Evolutionary conservation across 148 eudicot species (phyloP).

Genomic region (Rhododendron vialii): DNA sequence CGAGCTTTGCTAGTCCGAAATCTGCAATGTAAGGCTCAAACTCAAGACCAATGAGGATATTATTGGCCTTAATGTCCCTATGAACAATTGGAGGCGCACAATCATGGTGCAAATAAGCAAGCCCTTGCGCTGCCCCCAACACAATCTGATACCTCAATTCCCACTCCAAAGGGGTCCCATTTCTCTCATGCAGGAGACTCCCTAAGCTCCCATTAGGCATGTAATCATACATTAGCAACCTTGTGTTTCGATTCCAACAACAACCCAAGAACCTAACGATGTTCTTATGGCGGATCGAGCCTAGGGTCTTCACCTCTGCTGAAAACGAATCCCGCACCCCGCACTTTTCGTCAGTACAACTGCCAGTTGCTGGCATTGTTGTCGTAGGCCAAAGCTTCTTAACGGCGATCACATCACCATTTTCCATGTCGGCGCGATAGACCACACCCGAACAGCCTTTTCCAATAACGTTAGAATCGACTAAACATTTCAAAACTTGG

Average conservation of each 20-base stretch:
- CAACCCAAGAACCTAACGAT: constrained; percentile 81
- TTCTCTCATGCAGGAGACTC: constrained; percentile 66
- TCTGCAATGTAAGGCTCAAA: constrained; percentile 94
- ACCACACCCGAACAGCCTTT: constrained; percentile 90
- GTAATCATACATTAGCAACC: constrained; percentile 85
- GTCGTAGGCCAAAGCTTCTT: constrained; percentile 80
- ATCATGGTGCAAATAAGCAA: constrained; percentile 87
- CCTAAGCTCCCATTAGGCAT: constrained; percentile 97
- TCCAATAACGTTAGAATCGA: constrained; percentile 71
- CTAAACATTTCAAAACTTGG: constrained; percentile 60
- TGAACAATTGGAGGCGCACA: constrained; percentile 88
- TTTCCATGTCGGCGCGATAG: constrained; percentile 64
- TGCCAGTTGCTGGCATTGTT: constrained; percentile 16
- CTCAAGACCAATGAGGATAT: constrained; percentile 80
- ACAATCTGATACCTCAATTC: constrained; percentile 66
- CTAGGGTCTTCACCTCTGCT: constrained; percentile 77
- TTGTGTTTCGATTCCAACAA: constrained; percentile 72
- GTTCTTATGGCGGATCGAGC: constrained; percentile 80
- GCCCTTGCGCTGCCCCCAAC: constrained; percentile 76
- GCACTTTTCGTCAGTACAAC: constrained; percentile 28
- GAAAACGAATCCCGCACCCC: constrained; percentile 84
- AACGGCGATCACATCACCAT: constrained; percentile 73
- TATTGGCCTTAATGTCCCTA: constrained; percentile 86
- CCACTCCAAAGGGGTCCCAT: constrained; percentile 75
- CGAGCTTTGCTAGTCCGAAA: constrained; percentile 83